phyloP scores from a whole-genome alignment of 2,329 filamentous ascomycete genomes.

The Alternaria brassicicola region DNA sequence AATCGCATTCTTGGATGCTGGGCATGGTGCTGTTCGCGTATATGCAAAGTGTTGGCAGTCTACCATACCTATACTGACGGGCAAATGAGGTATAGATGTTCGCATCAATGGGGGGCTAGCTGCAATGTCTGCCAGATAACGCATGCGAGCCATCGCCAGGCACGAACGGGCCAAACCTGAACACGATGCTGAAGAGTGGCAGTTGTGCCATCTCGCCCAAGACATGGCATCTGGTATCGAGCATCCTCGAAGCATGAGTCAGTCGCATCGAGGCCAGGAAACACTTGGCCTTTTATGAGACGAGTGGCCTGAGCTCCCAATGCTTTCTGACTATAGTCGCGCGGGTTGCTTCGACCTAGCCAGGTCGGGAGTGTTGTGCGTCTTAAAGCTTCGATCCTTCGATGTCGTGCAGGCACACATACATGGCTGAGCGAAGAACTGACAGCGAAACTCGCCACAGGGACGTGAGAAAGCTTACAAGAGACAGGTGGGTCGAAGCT shows the following conservation, averaged over 20 bases:
- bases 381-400: constrained; percentile 14
- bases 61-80: neutral
- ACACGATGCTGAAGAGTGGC: constrained; percentile 3
- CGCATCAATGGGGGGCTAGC: constrained; percentile 1
- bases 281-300: neutral
- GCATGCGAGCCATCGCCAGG: neutral
- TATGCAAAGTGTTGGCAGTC: constrained; percentile 2
- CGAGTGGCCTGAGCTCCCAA: neutral
- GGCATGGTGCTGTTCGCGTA: constrained; percentile 1
- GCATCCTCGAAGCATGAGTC: neutral
- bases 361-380: constrained; percentile 8
- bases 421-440: constrained; percentile 23
- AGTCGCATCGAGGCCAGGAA: neutral
- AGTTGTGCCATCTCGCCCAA: neutral
- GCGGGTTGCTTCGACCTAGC: constrained; percentile 8
- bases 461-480: constrained; percentile 8
- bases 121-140: neutral
- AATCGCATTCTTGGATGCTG: neutral
- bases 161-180: constrained; percentile 1
- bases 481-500: constrained; percentile 9
- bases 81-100: constrained; percentile 2
- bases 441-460: constrained; percentile 2
- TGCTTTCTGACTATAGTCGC: neutral
- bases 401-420: constrained; percentile 18
- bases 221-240: neutral